Evolutionary conservation across 208 protist genomes (phyloP), one percentile per base, ranked within the genome.

Genomic region (Trypanosoma brucei): DNA sequence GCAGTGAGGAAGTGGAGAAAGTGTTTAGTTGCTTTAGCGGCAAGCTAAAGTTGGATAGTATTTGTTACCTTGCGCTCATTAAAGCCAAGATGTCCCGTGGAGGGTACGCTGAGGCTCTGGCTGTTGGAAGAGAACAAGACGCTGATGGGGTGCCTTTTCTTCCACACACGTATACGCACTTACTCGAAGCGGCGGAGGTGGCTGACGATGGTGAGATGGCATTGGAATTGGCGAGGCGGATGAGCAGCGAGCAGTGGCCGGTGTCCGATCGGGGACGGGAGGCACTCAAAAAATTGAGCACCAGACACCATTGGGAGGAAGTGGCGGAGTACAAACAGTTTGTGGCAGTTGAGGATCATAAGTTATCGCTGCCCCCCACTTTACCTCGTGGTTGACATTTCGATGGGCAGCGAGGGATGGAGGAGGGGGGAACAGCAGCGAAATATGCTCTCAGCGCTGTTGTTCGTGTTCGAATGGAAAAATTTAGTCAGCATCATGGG

Each of bases 41-140:
- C 4, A 86, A 76, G 52, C 83, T 93, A 79, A 70, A 82, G 40
- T 72, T 93, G 8, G 86, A 93, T 64, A 91, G 83, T 45, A 60
- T 91, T 3, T 91, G 86, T 67, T 81, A 93, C 63, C 71, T 93
- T 48, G 86, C 86, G 2, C 74, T 87, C 6, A 90, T 89, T 34
- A 76, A 78, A 8, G 72, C 81, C 5, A 58, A 74, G 34, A 73
- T 74, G 59, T 76, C 83, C 35, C 48, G 53, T 30, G 80, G 77
- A 6, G 61, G 76, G 40, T 59, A 59, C 52, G 44, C 8, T 2
- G 79, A 59, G 13, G 85, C 82, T 30, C 48, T 89, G 8, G 72
- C 36, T 42, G 85, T 76, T 34, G 85, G 85, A 7, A 74, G 61
- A 44, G 58, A 63, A 62, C 85, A 92, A 61, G 68, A 81, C 55